A percentile compares a stretch with the other conserved stretches of the same genome.
phyloP scores from a whole-genome alignment of 805 yeast species.

The Tetrapisispora pingtungensis region DNA sequence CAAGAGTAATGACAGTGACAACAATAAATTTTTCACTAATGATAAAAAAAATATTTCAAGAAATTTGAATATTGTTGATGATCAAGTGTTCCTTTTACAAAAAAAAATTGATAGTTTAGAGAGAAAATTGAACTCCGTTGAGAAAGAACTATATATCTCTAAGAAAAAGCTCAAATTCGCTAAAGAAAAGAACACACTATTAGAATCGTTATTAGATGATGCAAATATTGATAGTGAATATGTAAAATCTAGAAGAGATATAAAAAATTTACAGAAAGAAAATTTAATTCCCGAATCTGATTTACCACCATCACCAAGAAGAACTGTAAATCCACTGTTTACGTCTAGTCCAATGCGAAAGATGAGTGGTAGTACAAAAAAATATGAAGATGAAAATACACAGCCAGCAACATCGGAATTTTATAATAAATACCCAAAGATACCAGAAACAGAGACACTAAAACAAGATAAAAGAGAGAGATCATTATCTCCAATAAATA shows the following conservation, averaged over 20 bases:
- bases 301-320: slow-evolving; percentile 25
- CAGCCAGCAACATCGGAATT: slow-evolving; percentile 7
- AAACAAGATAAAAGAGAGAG: slow-evolving; percentile 11
- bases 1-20: not conserved
- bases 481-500: slow-evolving; percentile 21
- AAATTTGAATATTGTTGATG: slow-evolving; percentile 7
- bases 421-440: slow-evolving; percentile 24
- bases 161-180: slow-evolving; percentile 23
- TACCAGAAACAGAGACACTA: slow-evolving; percentile 25
- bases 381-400: slow-evolving; percentile 3
- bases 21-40: no score
- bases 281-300: slow-evolving; percentile 24
- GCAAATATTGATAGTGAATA: slow-evolving; percentile 27
- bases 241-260: slow-evolving; percentile 26
- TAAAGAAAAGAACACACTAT: slow-evolving; percentile 22
- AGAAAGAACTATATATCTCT: slow-evolving; percentile 13
- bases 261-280: slow-evolving; percentile 25
- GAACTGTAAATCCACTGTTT: slow-evolving; percentile 22
- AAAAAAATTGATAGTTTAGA: slow-evolving; percentile 10
- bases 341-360: slow-evolving; percentile 28
- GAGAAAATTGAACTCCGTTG: slow-evolving; percentile 5
- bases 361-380: not conserved
- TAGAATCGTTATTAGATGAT: slow-evolving; percentile 25
- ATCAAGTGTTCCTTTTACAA: slow-evolving; percentile 13
- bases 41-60: not conserved